Conservation (phyloP, 371 early-diverging fungal genomes). For the Mortierella sp. region DNA sequence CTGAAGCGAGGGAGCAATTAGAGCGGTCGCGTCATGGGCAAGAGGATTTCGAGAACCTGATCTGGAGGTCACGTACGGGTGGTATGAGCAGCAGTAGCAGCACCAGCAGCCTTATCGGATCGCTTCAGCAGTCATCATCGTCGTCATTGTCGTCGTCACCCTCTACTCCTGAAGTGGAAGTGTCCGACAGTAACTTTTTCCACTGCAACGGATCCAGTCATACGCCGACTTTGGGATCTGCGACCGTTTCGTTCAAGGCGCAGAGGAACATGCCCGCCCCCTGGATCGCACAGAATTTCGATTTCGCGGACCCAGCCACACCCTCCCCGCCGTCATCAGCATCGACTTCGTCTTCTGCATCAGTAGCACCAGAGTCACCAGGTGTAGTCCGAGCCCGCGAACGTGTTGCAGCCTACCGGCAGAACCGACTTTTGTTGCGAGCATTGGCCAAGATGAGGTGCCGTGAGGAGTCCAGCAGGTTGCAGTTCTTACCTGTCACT, state of each 20-base stretch:
- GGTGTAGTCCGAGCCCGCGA: slow-evolving; percentile 8
- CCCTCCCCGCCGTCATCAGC: not conserved
- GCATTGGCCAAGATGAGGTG: slow-evolving; percentile 17
- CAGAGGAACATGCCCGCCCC: slow-evolving; percentile 35
- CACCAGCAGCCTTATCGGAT: not conserved
- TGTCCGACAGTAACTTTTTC: slow-evolving; percentile 38
- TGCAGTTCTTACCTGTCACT: slow-evolving; percentile 26
- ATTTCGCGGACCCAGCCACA: not conserved
- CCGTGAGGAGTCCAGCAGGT: not conserved
- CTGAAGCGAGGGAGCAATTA: not conserved
- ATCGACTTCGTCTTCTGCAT: not conserved
- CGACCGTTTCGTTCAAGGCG: slow-evolving; percentile 39
- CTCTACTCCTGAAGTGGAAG: not conserved
- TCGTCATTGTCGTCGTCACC: too few species aligned
- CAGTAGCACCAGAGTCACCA: not conserved
- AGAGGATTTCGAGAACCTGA: slow-evolving; percentile 30
- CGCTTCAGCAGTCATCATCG: not conserved
- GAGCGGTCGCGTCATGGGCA: not conserved
- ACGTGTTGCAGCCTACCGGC: slow-evolving; percentile 30
- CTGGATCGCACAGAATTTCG: slow-evolving; percentile 22
- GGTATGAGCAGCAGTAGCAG: slow-evolving; percentile 8
- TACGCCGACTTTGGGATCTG: slow-evolving; percentile 21
- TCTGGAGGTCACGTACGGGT: slow-evolving; percentile 28
- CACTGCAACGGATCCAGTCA: slow-evolving; percentile 24
- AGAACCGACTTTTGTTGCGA: slow-evolving; percentile 29